Conservation (phyloP, 768 basidiomycete species). For the Thelephora ganbajun region DNA sequence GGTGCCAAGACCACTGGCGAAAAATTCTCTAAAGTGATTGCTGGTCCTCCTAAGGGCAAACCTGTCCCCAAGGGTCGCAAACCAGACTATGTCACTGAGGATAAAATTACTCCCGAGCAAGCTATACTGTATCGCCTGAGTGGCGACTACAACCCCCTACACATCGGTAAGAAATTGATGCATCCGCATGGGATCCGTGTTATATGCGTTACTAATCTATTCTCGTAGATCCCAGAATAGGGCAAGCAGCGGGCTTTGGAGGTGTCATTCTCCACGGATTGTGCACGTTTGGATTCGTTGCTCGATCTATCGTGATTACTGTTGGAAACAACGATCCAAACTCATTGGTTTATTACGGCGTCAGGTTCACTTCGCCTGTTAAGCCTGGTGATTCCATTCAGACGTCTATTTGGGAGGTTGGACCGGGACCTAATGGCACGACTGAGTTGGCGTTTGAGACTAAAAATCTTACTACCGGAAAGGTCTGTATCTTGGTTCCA, state of each 20-base stretch:
- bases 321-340: constrained; percentile 47
- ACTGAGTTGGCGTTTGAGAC: constrained; percentile 25
- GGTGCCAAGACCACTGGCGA: constrained; percentile 24
- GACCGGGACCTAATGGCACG: constrained; percentile 24
- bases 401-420: constrained; percentile 70
- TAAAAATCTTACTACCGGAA: constrained; percentile 24
- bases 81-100: constrained; percentile 27
- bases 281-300: constrained; percentile 70
- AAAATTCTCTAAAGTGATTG: constrained; percentile 27
- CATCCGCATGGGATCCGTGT: not conserved
- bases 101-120: constrained; percentile 27
- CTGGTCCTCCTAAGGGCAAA: constrained; percentile 21
- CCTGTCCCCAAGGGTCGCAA: constrained; percentile 22
- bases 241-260: constrained; percentile 64
- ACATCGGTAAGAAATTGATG: constrained; percentile 23
- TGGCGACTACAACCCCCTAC: constrained; percentile 39
- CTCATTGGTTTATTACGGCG: constrained; percentile 54
- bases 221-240: constrained; percentile 54
- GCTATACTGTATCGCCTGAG: constrained; percentile 33
- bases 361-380: constrained; percentile 72
- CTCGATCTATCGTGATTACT: constrained; percentile 55
- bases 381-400: constrained; percentile 72
- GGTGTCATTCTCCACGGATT: constrained; percentile 80
- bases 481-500: constrained; percentile 15
- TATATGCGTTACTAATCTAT: constrained; percentile 29